Evolutionary conservation across 1,284 basidiomycete genomes (phyloP).

Genomic region (Apiotrichum gracile): DNA sequence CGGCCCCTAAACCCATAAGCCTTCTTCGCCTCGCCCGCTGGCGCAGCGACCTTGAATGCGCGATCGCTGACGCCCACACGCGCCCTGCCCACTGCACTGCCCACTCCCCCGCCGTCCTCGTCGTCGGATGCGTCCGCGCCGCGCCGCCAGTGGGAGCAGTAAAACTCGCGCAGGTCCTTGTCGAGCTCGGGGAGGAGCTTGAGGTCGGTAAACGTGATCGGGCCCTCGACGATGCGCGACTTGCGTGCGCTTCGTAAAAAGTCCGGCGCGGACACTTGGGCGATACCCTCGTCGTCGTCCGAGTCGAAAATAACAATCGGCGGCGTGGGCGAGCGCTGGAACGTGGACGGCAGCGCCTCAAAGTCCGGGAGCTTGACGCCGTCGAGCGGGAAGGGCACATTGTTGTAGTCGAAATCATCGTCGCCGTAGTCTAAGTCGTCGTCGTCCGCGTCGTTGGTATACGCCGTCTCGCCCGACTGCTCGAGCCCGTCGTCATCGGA

Average conservation of each 20-base stretch:
- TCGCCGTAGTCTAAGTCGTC: not conserved
- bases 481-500: not conserved
- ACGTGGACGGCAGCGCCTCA: not conserved
- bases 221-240: not conserved
- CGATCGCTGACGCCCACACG: not conserved
- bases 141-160: conserved; percentile 33
- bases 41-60: conserved; percentile 1
- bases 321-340: not conserved
- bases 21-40: not conserved
- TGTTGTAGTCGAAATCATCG: not conserved
- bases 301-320: not conserved
- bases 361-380: conserved; percentile 1
- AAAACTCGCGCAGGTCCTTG: conserved; percentile 22
- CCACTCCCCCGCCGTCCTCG: not conserved
- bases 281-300: no score
- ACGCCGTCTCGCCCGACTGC: not conserved
- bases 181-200: conserved; percentile 21
- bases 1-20: not conserved
- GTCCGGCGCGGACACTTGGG: no score
- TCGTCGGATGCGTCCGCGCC: conserved; percentile 18
- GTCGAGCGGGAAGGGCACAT: not conserved
- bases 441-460: not conserved
- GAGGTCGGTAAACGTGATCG: conserved; percentile 2
- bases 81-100: not conserved
- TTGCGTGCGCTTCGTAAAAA: no score